Percentiles rank a stretch among this genome's conserved stretches.
phyloP scores from a whole-genome alignment of 1,284 basidiomycete genomes.

The Trametes sp. region DNA sequence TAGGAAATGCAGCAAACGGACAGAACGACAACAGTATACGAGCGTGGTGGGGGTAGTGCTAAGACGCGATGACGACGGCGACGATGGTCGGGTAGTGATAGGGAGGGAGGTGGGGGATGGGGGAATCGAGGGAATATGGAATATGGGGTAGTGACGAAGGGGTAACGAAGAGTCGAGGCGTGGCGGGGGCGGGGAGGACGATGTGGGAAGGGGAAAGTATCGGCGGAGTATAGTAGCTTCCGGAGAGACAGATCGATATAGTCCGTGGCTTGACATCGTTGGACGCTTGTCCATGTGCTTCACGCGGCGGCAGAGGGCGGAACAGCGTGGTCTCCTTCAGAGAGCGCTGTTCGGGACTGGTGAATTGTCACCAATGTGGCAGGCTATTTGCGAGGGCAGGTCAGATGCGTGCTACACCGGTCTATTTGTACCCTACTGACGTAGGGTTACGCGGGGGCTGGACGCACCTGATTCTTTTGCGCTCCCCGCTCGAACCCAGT shows the following conservation, averaged over 20 bases:
- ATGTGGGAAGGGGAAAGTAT: slow-evolving; percentile 23
- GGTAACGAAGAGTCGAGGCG: slow-evolving; percentile 31
- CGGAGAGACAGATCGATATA: slow-evolving; percentile 25
- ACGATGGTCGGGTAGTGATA: slow-evolving; percentile 11
- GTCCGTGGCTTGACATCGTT: slow-evolving; percentile 30
- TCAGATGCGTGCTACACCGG: slow-evolving; percentile 11
- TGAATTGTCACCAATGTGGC: slow-evolving; percentile 20
- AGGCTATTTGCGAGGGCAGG: slow-evolving; percentile 15
- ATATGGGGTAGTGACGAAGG: slow-evolving; percentile 8
- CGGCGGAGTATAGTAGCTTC: slow-evolving; percentile 30
- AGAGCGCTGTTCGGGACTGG: slow-evolving; percentile 19
- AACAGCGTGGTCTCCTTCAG: slow-evolving; percentile 27
- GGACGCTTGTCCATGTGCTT: slow-evolving; percentile 30
- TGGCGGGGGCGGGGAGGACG: slow-evolving; percentile 10
- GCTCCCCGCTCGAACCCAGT: slow-evolving; percentile 28
- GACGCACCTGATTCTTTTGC: slow-evolving; percentile 31
- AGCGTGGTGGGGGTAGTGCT: slow-evolving; percentile 29
- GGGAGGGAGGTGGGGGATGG: slow-evolving; percentile 6
- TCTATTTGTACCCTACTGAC: slow-evolving; percentile 13
- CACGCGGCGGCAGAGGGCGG: slow-evolving; percentile 19
- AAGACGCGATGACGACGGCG: slow-evolving; percentile 25
- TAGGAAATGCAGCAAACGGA: slow-evolving; percentile 37
- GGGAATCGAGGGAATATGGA: slow-evolving; percentile 8
- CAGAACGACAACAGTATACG: slow-evolving; percentile 39
- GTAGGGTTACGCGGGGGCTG: not conserved